Conservation (phyloP, 2,329 filamentous ascomycete species). For the Paracoccidioides lutzii region DNA sequence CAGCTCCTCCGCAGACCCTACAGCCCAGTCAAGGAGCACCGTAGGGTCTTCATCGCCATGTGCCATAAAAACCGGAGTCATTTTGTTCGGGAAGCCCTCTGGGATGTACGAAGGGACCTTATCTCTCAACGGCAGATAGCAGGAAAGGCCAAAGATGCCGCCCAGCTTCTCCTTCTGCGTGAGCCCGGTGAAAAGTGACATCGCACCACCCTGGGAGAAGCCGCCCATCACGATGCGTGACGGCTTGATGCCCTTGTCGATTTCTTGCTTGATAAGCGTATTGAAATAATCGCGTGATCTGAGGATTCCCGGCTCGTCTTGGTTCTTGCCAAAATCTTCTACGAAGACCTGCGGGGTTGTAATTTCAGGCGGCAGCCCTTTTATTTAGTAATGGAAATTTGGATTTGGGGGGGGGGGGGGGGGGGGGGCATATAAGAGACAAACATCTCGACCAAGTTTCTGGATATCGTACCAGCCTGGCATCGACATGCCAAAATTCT, state of each 20-base stretch:
- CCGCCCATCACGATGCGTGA: constrained; percentile 67
- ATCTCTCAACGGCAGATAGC: constrained; percentile 60
- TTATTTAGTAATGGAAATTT: neutral
- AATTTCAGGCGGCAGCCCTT: neutral
- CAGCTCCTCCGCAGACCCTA: constrained; percentile 52
- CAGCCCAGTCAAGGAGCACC: constrained; percentile 56
- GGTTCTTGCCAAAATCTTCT: constrained; percentile 27
- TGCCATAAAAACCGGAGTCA: constrained; percentile 76
- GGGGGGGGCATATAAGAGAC: constrained; percentile 10
- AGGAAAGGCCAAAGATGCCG: constrained; percentile 77
- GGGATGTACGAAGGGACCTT: constrained; percentile 47
- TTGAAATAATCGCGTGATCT: constrained; percentile 64
- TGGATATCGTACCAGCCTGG: constrained; percentile 49
- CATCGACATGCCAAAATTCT: constrained; percentile 70
- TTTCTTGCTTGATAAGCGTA: constrained; percentile 64
- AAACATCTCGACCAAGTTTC: constrained; percentile 32
- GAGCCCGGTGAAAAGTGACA: constrained; percentile 68
- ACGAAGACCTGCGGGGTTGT: constrained; percentile 7
- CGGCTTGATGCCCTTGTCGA: constrained; percentile 65
- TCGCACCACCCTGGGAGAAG: constrained; percentile 64
- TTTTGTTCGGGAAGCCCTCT: constrained; percentile 48
- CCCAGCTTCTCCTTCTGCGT: constrained; percentile 63
- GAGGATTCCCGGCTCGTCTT: constrained; percentile 57
- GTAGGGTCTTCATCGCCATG: constrained; percentile 71
- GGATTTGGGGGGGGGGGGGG: neutral